Evolutionary conservation across 257 asterid species (phyloP), one percentile per base, ranked within the genome.

Genomic region (Eucommia ulmoides): DNA sequence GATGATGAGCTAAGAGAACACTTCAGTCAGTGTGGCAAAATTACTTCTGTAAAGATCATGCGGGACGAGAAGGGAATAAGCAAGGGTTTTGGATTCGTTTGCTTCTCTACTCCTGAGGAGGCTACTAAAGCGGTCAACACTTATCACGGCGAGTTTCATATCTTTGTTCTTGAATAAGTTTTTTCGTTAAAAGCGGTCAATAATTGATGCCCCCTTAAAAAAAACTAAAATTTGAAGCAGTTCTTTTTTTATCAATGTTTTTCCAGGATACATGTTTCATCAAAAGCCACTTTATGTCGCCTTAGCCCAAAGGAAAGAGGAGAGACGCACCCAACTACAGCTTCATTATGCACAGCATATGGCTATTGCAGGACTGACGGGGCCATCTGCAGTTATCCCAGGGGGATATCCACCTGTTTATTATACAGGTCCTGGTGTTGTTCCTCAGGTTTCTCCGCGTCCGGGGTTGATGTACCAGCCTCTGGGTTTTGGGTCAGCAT

Each of bases 61-160:
- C 70, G 68, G 63, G 94, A 88, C 62, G 88, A 81, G 19, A 81
- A 75, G 63, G 95, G 92, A 60, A 35, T 76, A 33, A 77, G 86
- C 67, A 84, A 72, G 65, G 97, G 95, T 55, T 84, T 81, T 67
- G 97, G 95, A 55, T 88, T 88, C 68, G 86, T 84, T 53, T 88
- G 95, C 79, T 88, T 81, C 76, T 76, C 95, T 49, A 66, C 63
- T 3, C 84, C 88, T 6, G 86, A 75, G 60, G 95, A 84, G 71
- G 95, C 95, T 24, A 56, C 24, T 49, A 75, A 55, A 51, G 95
- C 95, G 24, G 85, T 84, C 42, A 65, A 60, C 59, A 60, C 79
- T 52, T 69, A 66, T 21, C 83, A 75, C 52, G 97, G 86, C 74
- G 38, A 71, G 75, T 47, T 21, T 20, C 1, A 12, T 5, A 29